Percentiles rank a stretch among this genome's conserved stretches.
Conservation (phyloP, 2,329 filamentous ascomycete genomes). For the Fusarium hostae region DNA sequence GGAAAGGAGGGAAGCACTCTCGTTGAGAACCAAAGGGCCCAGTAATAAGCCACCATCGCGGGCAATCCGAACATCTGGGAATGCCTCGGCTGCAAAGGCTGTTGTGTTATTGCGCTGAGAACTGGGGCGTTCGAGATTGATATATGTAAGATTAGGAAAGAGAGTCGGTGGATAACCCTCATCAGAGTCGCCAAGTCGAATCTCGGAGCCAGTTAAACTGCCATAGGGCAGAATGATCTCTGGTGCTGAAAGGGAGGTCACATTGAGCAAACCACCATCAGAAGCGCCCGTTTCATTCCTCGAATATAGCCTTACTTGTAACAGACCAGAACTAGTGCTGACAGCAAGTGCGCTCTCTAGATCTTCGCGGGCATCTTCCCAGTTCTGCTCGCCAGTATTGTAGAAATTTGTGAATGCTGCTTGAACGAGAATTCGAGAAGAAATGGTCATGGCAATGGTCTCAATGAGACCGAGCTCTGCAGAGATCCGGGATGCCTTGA, state of each 20-base stretch:
- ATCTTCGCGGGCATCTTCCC: conserved; percentile 70
- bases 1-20: conserved; percentile 79
- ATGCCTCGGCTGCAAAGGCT: conserved; percentile 60
- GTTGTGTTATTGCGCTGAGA: conserved; percentile 54
- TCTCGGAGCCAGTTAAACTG: conserved; percentile 65
- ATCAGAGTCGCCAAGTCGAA: conserved; percentile 69
- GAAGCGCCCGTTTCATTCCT: conserved; percentile 69
- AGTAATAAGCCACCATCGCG: conserved; percentile 72
- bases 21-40: conserved; percentile 79
- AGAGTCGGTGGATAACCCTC: conserved; percentile 77
- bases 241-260: conserved; percentile 63
- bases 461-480: conserved; percentile 83
- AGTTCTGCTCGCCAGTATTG: conserved; percentile 64
- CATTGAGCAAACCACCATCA: conserved; percentile 68
- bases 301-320: conserved; percentile 80
- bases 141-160: conserved; percentile 83
- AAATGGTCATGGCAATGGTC: conserved; percentile 76
- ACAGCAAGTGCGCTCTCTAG: conserved; percentile 75
- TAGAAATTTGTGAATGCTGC: conserved; percentile 63
- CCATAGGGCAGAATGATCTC: conserved; percentile 71
- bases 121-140: conserved; percentile 56
- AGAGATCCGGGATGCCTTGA: conserved; percentile 85
- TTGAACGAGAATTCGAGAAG: conserved; percentile 73
- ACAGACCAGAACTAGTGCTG: conserved; percentile 65
- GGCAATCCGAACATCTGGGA: conserved; percentile 61